Conservation (phyloP, 169 alveolate species). For the Toxoplasma gondii region DNA sequence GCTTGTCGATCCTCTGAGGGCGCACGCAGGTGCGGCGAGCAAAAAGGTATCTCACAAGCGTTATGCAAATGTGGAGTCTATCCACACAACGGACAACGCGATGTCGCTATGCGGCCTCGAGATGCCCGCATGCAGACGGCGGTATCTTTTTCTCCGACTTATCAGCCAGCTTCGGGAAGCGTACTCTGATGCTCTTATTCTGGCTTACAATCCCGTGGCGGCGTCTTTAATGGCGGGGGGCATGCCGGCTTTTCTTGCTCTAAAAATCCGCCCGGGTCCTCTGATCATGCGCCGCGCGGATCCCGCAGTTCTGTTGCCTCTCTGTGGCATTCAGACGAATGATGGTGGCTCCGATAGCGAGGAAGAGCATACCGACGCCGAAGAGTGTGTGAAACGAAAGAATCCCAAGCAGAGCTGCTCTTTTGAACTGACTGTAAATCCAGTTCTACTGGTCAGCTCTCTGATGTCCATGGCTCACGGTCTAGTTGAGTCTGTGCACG, state of each 20-base stretch:
- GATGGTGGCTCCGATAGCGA: not conserved
- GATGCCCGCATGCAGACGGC: not conserved
- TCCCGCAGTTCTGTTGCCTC: not conserved
- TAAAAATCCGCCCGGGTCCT: not conserved
- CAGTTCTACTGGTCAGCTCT: not conserved
- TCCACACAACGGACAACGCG: not conserved
- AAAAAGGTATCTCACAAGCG: not conserved
- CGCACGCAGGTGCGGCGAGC: not conserved
- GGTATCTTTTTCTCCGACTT: slow-evolving; percentile 10
- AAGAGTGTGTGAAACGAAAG: not conserved
- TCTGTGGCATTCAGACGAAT: not conserved
- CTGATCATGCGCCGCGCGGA: not conserved
- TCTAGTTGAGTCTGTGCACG: not conserved
- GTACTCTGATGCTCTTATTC: not conserved
- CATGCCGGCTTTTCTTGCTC: not conserved
- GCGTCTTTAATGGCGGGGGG: slow-evolving; percentile 4
- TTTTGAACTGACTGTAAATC: not conserved
- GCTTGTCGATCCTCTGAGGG: slow-evolving; percentile 17
- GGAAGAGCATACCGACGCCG: too few species aligned
- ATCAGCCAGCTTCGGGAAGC: not conserved
- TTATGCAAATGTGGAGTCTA: not conserved
- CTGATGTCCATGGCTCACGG: slow-evolving; percentile 9
- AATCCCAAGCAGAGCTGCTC: not conserved
- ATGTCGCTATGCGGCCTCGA: not conserved
- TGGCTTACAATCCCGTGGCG: not conserved